Base-by-base conservation (phyloP, 2,329 filamentous ascomycete species). In the Sarocladiaceae sp. region DNA sequence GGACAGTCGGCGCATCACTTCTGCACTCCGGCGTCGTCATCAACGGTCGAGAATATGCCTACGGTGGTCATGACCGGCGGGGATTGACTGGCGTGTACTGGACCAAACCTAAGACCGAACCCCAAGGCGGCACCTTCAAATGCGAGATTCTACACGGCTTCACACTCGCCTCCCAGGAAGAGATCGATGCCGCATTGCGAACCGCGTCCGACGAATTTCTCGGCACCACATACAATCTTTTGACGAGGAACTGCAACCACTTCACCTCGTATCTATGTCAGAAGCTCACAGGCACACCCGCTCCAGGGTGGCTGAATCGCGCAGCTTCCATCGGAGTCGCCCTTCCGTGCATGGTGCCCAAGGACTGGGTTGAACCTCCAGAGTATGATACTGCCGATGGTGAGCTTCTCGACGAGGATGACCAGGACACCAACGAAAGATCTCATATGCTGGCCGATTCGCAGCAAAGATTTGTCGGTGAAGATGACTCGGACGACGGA, bases 181-280 rank as follows among this genome's bases (percentile, higher is more conserved):
- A 94, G 67, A 86, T 94, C 58, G 84, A 90, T 50, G 64, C 73
- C 13, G 85, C 89, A 36, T 79, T 95, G 40, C 81, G 79, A 59
- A 74, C 76, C 53, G 86, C 85, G 12, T 89, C 86, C 1, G 79
- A 86, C 37, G 78, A 85, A 58, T 95, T 94, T 61, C 77, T 84
- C 53, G 90, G 90, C 22, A 84, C 84, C 0, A 79, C 80, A 13
- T 94, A 95, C 69, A 93, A 94, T 62, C 79, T 95, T 13, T 76
- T 95, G 40, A 90, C 85, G 18, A 84, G 84, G 60, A 95, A 95
- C 68, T 95, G 90, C 77, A 95, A 95, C 66, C 90, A 95, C 66
- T 95, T 95, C 66, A 93, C 89, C 2, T 83, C 83, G 18, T 83
- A 87, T 60, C 77, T 95, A 17, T 91, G 87, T 68, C 76, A 86